These are phyloP conservation scores for Ogataea glucozyma DNA, from an alignment of 805 yeast genomes.

Conservation along the genomic window DNA sequence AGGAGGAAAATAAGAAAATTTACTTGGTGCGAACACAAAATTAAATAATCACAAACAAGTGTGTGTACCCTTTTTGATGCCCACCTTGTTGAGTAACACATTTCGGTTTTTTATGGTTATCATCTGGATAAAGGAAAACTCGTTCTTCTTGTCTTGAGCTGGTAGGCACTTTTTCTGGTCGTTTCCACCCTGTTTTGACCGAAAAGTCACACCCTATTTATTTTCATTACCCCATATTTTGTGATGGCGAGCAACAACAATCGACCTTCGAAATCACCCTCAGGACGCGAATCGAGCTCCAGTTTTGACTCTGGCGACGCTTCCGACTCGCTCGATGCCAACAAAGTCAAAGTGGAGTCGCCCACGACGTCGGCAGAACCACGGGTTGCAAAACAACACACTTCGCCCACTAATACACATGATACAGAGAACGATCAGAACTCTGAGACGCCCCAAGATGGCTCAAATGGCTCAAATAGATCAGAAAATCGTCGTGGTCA, in stretches of 20 bases:
- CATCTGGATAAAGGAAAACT: too few relatives aligned
- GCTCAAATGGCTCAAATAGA: background rate
- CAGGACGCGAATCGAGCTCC: background rate
- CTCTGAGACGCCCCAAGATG: background rate
- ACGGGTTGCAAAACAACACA: too few relatives aligned
- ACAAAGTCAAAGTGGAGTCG: conserved; percentile 3
- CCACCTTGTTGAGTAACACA: too few relatives aligned
- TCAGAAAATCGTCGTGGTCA: too few relatives aligned
- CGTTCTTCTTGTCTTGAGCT: too few relatives aligned
- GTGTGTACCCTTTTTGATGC: too few relatives aligned
- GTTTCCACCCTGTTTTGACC: background rate
- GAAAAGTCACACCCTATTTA: background rate
- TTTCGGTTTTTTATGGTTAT: too few relatives aligned
- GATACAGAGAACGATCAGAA: conserved; percentile 3
- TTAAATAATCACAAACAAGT: too few relatives aligned
- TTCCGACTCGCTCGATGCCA: background rate
- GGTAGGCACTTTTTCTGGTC: too few relatives aligned
- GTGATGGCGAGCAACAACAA: background rate
- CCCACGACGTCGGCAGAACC: background rate
- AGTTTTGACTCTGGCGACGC: background rate
- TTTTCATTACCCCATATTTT: conserved; percentile 5
- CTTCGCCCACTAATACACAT: background rate
- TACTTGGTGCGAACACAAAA: background rate
- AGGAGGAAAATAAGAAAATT: background rate
- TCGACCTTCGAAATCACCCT: background rate